Conservation (phyloP, 306 rosid species). For the Quercus alba region DNA sequence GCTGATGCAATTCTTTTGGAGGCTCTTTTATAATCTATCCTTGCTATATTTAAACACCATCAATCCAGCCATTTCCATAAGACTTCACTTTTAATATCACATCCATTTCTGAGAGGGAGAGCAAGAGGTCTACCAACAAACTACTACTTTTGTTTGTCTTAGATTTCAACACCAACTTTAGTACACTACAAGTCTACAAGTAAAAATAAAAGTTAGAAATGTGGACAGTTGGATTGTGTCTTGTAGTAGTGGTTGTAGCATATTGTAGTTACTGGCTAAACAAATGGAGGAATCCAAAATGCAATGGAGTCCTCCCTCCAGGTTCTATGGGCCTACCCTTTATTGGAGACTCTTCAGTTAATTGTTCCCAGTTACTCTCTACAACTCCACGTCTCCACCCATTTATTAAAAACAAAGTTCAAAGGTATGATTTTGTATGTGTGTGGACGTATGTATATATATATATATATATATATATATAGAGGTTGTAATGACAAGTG, state of each 20-base stretch:
- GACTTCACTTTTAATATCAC: too few relatives aligned
- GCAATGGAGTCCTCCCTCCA: slow-evolving; percentile 16
- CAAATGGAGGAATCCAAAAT: slow-evolving; percentile 9
- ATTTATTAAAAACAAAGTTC: slow-evolving; percentile 33
- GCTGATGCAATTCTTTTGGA: too few relatives aligned
- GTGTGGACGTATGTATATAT: too few relatives aligned
- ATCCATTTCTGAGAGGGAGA: too few relatives aligned
- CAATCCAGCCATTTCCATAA: too few relatives aligned
- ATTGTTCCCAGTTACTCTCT: slow-evolving; percentile 32
- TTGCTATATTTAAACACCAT: too few relatives aligned
- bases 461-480: too few relatives aligned
- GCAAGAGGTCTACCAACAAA: too few relatives aligned
- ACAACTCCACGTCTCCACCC: too few relatives aligned
- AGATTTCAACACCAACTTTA: neutral
- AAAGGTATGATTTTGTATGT: slow-evolving; percentile 4
- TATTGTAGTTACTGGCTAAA: slow-evolving; percentile 3
- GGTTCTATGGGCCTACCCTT: slow-evolving; percentile 44
- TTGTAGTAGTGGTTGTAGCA: slow-evolving; percentile 10
- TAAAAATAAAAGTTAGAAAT: neutral
- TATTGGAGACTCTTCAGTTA: slow-evolving; percentile 31
- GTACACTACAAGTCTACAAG: neutral
- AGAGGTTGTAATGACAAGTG: too few relatives aligned
- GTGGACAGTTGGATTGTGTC: slow-evolving; percentile 15
- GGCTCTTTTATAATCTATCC: too few relatives aligned
- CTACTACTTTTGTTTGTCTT: too few relatives aligned